Evolutionary conservation across 331 rosid genomes (phyloP).

Genomic region (Quercus lobata): DNA sequence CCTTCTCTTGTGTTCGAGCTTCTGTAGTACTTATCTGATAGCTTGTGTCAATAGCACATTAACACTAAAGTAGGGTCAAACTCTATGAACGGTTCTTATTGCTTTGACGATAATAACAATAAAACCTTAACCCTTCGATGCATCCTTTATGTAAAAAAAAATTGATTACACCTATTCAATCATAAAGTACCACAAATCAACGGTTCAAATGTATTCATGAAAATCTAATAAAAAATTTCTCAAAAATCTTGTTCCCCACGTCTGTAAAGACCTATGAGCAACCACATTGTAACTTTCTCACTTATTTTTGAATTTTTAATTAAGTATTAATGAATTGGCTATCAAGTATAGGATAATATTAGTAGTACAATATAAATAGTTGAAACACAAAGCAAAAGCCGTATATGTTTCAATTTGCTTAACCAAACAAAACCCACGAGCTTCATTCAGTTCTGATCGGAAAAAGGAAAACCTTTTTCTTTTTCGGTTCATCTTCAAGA

Average conservation of each 20-base stretch:
- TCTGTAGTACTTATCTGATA: too few relatives aligned
- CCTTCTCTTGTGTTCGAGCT: too few relatives aligned
- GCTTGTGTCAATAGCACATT: too few relatives aligned
- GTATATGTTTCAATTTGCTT: constrained; percentile 1
- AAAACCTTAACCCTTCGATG: too few relatives aligned
- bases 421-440: constrained; percentile 19
- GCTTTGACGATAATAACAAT: too few relatives aligned
- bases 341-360: neutral
- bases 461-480: neutral
- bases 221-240: too few relatives aligned
- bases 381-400: neutral
- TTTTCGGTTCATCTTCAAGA: neutral
- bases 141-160: too few relatives aligned
- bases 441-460: constrained; percentile 16
- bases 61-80: too few relatives aligned
- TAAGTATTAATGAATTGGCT: neutral
- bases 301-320: neutral
- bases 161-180: too few relatives aligned
- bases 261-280: neutral
- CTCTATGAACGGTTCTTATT: too few relatives aligned
- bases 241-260: neutral
- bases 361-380: neutral
- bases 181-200: neutral
- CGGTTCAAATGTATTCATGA: neutral
- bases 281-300: neutral